Conservation (phyloP, 2,329 filamentous ascomycete species). For the Dactylellina sp. region DNA sequence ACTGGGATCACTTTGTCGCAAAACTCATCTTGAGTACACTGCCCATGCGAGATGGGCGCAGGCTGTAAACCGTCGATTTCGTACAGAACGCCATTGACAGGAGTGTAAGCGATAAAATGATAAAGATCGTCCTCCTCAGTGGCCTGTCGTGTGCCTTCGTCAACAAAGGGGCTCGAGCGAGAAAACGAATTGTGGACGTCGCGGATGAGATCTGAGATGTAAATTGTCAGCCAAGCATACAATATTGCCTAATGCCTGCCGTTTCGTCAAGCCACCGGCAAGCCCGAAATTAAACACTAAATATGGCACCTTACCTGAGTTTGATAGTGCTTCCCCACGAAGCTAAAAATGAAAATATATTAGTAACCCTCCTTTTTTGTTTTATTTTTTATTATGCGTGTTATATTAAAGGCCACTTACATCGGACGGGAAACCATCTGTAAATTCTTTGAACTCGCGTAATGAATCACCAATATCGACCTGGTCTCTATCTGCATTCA, state of each 20-base stretch:
- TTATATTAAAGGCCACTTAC: constrained; percentile 50
- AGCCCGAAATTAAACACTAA: constrained; percentile 39
- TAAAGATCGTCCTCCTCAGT: constrained; percentile 89
- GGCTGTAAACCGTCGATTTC: constrained; percentile 96
- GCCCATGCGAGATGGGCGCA: constrained; percentile 87
- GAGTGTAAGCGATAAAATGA: constrained; percentile 96
- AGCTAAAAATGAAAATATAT: constrained; percentile 63
- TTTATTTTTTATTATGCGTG: too few relatives aligned
- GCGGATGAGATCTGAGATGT: constrained; percentile 69
- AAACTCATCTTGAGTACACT: constrained; percentile 78
- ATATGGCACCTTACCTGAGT: constrained; percentile 66
- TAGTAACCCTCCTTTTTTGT: constrained; percentile 29
- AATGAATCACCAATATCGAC: constrained; percentile 80
- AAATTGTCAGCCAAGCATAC: constrained; percentile 13
- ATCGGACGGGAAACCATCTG: constrained; percentile 82
- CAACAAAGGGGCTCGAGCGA: constrained; percentile 86
- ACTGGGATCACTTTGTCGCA: constrained; percentile 86
- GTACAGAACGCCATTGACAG: constrained; percentile 82
- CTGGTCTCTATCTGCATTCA: constrained; percentile 77
- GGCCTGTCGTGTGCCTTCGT: constrained; percentile 76
- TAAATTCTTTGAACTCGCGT: constrained; percentile 86
- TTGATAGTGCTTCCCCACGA: constrained; percentile 77
- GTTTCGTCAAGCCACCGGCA: constrained; percentile 18
- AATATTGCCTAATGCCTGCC: background rate
- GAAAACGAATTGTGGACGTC: constrained; percentile 92